Evolutionary conservation across 2,329 filamentous ascomycete species (phyloP), one percentile per base, ranked within the genome.

Genomic region (Fusarium udum): DNA sequence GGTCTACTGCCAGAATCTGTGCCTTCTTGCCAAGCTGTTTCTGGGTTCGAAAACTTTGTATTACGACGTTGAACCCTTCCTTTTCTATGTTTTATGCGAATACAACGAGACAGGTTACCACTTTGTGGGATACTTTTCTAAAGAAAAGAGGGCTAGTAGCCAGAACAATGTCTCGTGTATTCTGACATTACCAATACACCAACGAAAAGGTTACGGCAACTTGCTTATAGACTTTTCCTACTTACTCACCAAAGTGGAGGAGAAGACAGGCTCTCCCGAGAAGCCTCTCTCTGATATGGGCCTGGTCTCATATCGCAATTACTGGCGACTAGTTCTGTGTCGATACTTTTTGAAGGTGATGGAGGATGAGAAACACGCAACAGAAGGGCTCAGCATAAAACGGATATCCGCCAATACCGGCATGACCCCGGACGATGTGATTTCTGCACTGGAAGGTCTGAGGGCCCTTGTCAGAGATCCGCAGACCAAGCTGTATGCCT

Each of bases 41-140:
- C 88, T 99, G n/a, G 96, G 97, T 28, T 98, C 97, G 61, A 99
- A 99, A 82, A 99, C 96, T 0, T 88, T 98, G 8, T 98, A 98
- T 85, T 98, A 98, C 83, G 95, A 98, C 78, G 95, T 98, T 4
- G 95, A 98, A 75, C 96, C 95, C 0, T 98, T 98, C 81, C 83
- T 98, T 12, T 98, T 98, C 84, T 98, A 98, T 81, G 95, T 98
- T 77, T 93, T 98, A 84, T 97, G 95, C 74, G 96, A 97, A 77
- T 95, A 95, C 76, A 93, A 98, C 78, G 92, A 96, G 63, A 89
- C 92, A 24, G 95, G 95, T 24, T 98, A 96, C 79, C 96, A 98
- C 80, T 96, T 99, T 75, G 95, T 98, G 32, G 96, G 96, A n/a
- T 99, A 99, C 80, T 99, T 99, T 78, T 98, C 96, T 57, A 99